Base-by-base conservation (phyloP, 345 rosid species). In the Linum lewisii region DNA sequence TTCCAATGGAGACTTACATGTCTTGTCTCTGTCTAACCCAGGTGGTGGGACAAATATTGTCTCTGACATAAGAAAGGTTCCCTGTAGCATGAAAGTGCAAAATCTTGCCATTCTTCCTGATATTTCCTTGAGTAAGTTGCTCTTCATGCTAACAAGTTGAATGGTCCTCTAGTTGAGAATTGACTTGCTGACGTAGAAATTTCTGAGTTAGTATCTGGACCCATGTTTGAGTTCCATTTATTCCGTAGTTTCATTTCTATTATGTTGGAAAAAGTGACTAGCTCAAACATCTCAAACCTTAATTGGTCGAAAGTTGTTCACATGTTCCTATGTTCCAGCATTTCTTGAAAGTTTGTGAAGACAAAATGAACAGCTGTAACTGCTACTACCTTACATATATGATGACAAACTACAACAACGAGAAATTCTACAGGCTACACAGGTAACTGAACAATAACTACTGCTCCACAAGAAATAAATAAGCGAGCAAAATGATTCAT, bases 51-150 rank as follows among this genome's bases (percentile, higher is more conserved):
- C 81, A 54, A 77, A 65, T 54, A 57, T 80, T 63, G 61, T 65
- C 54, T 70, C 71, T 73, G 65, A 72, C 50, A 70, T 83, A 73
- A 77, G 71, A 72, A 81, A 58, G 54, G 68, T 85, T 69, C 85
- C 88, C 66, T 79, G 62, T 61, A 59, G 71, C 54, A 78, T 75
- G 82, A 83, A 81, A 68, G 90, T 85, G 72, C 93, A 80, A 42
- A 84, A 79, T 67, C 62, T 85, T 75, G 85, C 88, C 60, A 64
- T 80, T 71, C 64, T 77, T 65, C 90, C 90, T 57, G 91, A 84
- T 64, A 38, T 73, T 62, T 75, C 87, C 34, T 67, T 65, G 71
- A 73, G 96, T 88, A 85, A 72, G 84, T 51, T 52, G 47, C 58
- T 72, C 24, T 44, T 32, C 19, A n/a, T 66, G 47, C 47, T 42